phyloP scores from a whole-genome alignment of 495 filamentous ascomycete species.

The Evernia prunastri region DNA sequence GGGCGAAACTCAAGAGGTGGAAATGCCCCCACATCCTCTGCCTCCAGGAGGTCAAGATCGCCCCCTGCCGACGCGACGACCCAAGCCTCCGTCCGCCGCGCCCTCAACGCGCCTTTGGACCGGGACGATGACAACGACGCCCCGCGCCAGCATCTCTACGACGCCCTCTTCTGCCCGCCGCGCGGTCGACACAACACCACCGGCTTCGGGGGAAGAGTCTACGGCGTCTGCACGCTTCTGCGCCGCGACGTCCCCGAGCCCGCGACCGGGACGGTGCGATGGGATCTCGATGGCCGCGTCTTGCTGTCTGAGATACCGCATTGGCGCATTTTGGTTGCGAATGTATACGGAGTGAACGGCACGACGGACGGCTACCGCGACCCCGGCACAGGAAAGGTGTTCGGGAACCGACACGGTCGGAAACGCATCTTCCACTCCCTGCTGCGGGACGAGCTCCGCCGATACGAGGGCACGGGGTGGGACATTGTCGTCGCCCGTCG shows the following conservation, averaged over 20 bases:
- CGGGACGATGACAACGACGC: background rate
- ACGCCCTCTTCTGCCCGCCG: slow-evolving; percentile 38
- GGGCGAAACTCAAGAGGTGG: slow-evolving; percentile 41
- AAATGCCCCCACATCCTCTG: slow-evolving; percentile 42
- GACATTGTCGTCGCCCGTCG: slow-evolving; percentile 35
- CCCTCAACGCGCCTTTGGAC: slow-evolving; percentile 28
- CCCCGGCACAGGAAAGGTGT: slow-evolving; percentile 33
- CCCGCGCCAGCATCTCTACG: slow-evolving; percentile 35
- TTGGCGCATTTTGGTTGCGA: slow-evolving; percentile 35
- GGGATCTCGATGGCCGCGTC: slow-evolving; percentile 50
- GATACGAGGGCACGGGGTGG: slow-evolving; percentile 35
- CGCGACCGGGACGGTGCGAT: slow-evolving; percentile 32
- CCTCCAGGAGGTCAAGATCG: slow-evolving; percentile 50
- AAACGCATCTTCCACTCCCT: slow-evolving; percentile 42
- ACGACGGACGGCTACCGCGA: slow-evolving; percentile 41
- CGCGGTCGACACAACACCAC: slow-evolving; percentile 42
- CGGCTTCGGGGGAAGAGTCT: slow-evolving; percentile 42
- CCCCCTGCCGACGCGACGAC: slow-evolving; percentile 31
- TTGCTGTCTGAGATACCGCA: slow-evolving; percentile 34
- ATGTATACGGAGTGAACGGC: slow-evolving; percentile 50
- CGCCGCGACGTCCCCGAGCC: slow-evolving; percentile 36
- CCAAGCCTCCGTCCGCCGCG: slow-evolving; percentile 31
- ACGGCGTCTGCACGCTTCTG: slow-evolving; percentile 46
- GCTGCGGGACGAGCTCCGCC: slow-evolving; percentile 37
- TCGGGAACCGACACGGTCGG: slow-evolving; percentile 43